Evolutionary conservation across 148 eudicot species (phyloP).

Genomic region (Heliosperma pusillum): DNA sequence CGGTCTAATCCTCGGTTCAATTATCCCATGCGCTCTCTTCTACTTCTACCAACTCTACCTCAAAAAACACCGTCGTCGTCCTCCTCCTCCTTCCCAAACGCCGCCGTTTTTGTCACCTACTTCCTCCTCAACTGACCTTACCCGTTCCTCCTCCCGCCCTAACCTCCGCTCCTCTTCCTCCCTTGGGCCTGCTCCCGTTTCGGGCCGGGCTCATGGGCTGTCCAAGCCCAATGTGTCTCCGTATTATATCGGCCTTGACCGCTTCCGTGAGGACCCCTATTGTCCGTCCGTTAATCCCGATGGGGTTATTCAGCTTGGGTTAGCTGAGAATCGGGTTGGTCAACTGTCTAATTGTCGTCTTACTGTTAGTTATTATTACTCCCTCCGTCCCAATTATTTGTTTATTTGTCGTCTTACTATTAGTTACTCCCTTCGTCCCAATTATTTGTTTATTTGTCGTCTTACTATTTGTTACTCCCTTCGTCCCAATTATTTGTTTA

Average conservation of each 20-base stretch:
- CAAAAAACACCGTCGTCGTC: constrained; percentile 38
- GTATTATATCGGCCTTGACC: constrained; percentile 65
- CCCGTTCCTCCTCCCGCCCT: constrained; percentile 46
- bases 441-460: no score
- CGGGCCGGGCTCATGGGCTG: constrained; percentile 47
- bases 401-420: no score
- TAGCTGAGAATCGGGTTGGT: constrained; percentile 70
- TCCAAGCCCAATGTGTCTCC: constrained; percentile 47
- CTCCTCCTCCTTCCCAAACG: not conserved
- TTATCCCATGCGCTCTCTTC: constrained; percentile 77
- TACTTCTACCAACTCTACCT: constrained; percentile 80
- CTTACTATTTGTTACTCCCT: no score
- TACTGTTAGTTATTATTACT: not conserved
- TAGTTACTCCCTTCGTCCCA: no score
- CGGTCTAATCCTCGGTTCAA: constrained; percentile 62
- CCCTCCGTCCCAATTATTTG: no score
- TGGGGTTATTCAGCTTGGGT: constrained; percentile 77
- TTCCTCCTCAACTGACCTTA: constrained; percentile 31
- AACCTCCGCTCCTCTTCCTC: constrained; percentile 31
- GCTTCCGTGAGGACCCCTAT: constrained; percentile 44
- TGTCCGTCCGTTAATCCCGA: constrained; percentile 45
- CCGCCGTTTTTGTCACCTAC: constrained; percentile 33
- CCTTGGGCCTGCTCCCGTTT: constrained; percentile 36
- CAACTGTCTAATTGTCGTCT: not conserved
- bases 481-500: no score